Base-by-base conservation (phyloP, 192 early-diverging fungal species). In the Gryganskiella cystojenkinii region DNA sequence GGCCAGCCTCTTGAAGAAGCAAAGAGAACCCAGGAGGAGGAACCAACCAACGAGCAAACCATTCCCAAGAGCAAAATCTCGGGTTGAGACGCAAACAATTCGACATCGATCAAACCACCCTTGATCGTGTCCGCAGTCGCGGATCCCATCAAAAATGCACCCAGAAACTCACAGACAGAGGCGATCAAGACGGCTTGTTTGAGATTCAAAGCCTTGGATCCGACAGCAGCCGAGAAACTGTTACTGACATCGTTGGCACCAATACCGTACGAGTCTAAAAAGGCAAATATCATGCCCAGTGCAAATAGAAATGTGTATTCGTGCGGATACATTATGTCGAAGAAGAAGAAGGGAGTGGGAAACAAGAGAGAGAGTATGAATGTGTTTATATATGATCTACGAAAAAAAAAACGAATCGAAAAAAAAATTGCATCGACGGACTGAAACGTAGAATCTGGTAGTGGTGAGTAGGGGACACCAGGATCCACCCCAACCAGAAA, bases 241-340 rank as follows among this genome's bases (percentile, higher is more conserved):
- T 95, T 95, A 65, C 92, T 90, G 24, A 95, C 92, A 81, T 95
- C 94, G 67, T 95, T 95, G 28, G 94, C 91, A 50, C 92, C 93
- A 60, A 94, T 92, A 27, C 90, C 90, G 71, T 82, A 93, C 31
- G 92, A 91, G 64, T 94, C 92, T 22, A 80, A 33, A 47, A 93
- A 90, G 19, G 93, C 90, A 42, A 87, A 80, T 13, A 90, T 60
- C 61, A 91, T 81, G 43, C 86, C 88, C 27, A 94, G 50, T 37
- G 71, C 87, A 79, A 94, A 92, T 13, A 94, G 84, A 80, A 84
- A 93, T 3, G 89, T 90, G 50, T 80, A 93, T 44, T 80, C 46
- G 22, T 17, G 49, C 20, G 70, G 70, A n/a, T 71, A 28, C 70
- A 70, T 70, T 25, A 43, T 65, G 52, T 56, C 5, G 31, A 3